A percentile compares a stretch with the other conserved stretches of the same genome.
These are phyloP conservation scores for Thermothelomyces thermophilus DNA, from an alignment of 2,329 filamentous ascomycete genomes.

Conservation along the genomic window DNA sequence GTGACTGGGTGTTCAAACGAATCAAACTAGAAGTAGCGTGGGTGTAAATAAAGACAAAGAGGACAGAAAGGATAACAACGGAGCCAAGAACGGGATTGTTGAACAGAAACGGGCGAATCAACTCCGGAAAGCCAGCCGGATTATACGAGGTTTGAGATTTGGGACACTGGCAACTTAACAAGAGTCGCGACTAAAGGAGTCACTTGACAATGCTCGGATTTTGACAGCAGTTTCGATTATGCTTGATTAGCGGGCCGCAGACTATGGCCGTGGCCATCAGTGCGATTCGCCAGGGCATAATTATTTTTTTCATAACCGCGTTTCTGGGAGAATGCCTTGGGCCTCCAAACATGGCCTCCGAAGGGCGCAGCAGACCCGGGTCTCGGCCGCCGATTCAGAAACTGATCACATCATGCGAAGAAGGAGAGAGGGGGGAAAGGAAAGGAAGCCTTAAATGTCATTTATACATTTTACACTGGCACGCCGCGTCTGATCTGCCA, in stretches of 20 bases:
- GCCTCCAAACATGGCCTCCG: neutral
- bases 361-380: neutral
- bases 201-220: neutral
- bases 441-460: too few relatives aligned
- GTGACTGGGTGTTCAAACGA: too few relatives aligned
- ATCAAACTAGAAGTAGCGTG: too few relatives aligned
- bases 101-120: neutral
- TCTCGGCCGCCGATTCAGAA: neutral
- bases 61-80: too few relatives aligned
- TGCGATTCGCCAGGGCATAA: neutral
- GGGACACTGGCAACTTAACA: neutral
- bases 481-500: neutral
- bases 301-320: neutral
- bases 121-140: neutral
- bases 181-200: neutral
- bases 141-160: neutral
- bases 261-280: neutral
- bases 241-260: slow-evolving; percentile 9
- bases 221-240: neutral
- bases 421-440: too few relatives aligned
- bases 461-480: too few relatives aligned
- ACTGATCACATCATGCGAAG: too few relatives aligned
- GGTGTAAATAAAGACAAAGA: too few relatives aligned
- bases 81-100: neutral
- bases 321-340: neutral